Evolutionary conservation across 345 rosid genomes (phyloP), one percentile per base, ranked within the genome.

Genomic region (Alliaria petiolata): DNA sequence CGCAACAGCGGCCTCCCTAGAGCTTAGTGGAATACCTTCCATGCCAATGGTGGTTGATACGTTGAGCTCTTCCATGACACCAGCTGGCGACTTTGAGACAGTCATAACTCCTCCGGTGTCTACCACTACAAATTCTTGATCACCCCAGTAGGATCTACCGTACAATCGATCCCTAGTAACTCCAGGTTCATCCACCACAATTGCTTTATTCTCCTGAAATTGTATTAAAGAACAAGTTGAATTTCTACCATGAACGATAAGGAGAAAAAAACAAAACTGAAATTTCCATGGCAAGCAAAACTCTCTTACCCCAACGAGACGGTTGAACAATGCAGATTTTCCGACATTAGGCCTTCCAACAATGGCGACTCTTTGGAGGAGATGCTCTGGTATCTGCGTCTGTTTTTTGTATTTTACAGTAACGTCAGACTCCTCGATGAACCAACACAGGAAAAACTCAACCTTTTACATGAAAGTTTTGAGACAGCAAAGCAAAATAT

Each of bases 281-380:
- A 38, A 59, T 3, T 35, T 42, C 2, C 4, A 17, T 20, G 53
- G 12, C 11, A 40, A 34, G n/a, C n/a, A n/a, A 20, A 61, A 19
- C 28, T 15, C 33, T 46, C 53, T 50, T 78, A 90, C 98, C 86
- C 98, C 98, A 65, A 93, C 97, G 75, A 90, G 92, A 60, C 98
- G 93, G 79, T 93, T 93, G 70, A 93, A 93, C 30, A 93, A 78
- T 36, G 98, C 98, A 38, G 97, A 93, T 84, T 93, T 93, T 30
- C 98, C 98, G 39, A 93, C 98, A 68, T 93, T 93, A 3, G 98
- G 98, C 83, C 97, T 84, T 77, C 98, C 98, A 83, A 93, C 89
- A 35, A 93, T 89, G 8, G 98, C 87, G 72, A 93, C 92, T 72
- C 78, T 85, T 9, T 89, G 90, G 46, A 93, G 92, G 71, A 93